phyloP scores from a whole-genome alignment of 768 basidiomycete genomes.

The Clitopilus passeckerianus region DNA sequence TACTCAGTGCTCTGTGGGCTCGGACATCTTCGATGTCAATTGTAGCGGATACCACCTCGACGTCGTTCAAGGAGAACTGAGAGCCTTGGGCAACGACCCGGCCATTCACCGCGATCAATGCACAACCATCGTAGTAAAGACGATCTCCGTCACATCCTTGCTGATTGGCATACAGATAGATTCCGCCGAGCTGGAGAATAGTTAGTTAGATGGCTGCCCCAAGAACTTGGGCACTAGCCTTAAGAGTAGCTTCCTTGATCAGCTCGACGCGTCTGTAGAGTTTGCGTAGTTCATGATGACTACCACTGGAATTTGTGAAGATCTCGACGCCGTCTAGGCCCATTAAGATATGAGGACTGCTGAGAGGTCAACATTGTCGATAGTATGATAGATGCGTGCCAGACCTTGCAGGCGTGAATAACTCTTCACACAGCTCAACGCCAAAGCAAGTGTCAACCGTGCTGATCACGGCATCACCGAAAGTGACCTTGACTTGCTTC shows the following conservation, averaged over 20 bases:
- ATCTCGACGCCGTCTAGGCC: slow-evolving; percentile 98
- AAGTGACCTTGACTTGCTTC: slow-evolving; percentile 91
- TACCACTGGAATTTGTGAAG: slow-evolving; percentile 97
- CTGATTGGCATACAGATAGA: slow-evolving; percentile 98
- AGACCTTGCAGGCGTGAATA: slow-evolving; percentile 96
- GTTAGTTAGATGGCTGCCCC: neutral
- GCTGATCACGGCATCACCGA: slow-evolving; percentile 93
- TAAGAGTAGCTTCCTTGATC: slow-evolving; percentile 94
- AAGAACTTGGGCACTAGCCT: slow-evolving; percentile 41
- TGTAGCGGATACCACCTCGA: slow-evolving; percentile 94
- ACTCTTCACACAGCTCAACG: slow-evolving; percentile 94
- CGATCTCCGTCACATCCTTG: slow-evolving; percentile 99
- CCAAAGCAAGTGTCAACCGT: slow-evolving; percentile 96
- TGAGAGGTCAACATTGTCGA: neutral
- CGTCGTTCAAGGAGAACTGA: slow-evolving; percentile 93
- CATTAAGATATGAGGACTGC: slow-evolving; percentile 95
- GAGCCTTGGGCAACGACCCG: slow-evolving; percentile 90
- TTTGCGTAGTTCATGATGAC: slow-evolving; percentile 98
- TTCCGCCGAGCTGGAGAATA: slow-evolving; percentile 73
- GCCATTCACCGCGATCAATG: slow-evolving; percentile 95
- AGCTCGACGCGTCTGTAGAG: slow-evolving; percentile 86
- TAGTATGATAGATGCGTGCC: slow-evolving; percentile 21
- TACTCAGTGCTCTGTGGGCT: slow-evolving; percentile 78
- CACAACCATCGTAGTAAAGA: slow-evolving; percentile 96
- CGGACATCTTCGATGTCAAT: slow-evolving; percentile 97